These are phyloP conservation scores for Microthlaspi erraticum DNA, from an alignment of 345 rosid species.

Conservation along the genomic window DNA sequence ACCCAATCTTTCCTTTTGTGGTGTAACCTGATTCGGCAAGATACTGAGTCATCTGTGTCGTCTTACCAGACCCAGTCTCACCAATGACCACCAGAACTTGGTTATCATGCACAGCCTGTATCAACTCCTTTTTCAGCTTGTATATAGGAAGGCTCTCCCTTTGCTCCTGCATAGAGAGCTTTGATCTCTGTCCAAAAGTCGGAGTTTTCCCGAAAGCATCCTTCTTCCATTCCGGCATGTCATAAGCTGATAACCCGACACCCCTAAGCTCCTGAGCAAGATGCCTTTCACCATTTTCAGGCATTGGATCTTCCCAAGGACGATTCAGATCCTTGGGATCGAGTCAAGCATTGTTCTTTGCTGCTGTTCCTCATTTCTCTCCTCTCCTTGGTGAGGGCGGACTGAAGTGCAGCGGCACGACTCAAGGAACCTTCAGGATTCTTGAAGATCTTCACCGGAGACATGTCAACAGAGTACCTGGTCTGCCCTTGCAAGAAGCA, in stretches of 20 bases:
- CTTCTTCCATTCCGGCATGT: too few relatives aligned
- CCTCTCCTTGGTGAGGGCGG: conserved; percentile 82
- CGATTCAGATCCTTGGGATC: conserved; percentile 96
- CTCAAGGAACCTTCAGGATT: too few relatives aligned
- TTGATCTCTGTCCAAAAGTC: conserved; percentile 43
- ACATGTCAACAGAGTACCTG: too few relatives aligned
- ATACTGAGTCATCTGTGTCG: conserved; percentile 80
- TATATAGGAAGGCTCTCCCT: too few relatives aligned
- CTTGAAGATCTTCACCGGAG: conserved; percentile 53
- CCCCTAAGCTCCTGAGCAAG: conserved; percentile 64
- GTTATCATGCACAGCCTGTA: conserved; percentile 84
- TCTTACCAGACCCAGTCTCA: conserved; percentile 86
- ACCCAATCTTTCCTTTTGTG: conserved; percentile 71
- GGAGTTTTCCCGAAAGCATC: too few relatives aligned
- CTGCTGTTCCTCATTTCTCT: conserved; percentile 81
- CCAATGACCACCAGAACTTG: conserved; percentile 82
- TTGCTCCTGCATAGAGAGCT: too few relatives aligned
- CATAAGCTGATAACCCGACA: conserved; percentile 48
- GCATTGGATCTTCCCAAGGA: conserved; percentile 96
- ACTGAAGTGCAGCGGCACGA: conserved; percentile 44
- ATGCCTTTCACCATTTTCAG: conserved; percentile 86
- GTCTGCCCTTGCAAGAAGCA: too few relatives aligned
- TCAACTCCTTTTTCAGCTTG: conserved; percentile 47
- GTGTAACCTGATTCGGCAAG: conserved; percentile 82
- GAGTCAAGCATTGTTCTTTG: conserved; percentile 89